Evolutionary conservation across 2,329 filamentous ascomycete species (phyloP), one percentile per base, ranked within the genome.

Genomic region (Coccinonectria pachysandricola): DNA sequence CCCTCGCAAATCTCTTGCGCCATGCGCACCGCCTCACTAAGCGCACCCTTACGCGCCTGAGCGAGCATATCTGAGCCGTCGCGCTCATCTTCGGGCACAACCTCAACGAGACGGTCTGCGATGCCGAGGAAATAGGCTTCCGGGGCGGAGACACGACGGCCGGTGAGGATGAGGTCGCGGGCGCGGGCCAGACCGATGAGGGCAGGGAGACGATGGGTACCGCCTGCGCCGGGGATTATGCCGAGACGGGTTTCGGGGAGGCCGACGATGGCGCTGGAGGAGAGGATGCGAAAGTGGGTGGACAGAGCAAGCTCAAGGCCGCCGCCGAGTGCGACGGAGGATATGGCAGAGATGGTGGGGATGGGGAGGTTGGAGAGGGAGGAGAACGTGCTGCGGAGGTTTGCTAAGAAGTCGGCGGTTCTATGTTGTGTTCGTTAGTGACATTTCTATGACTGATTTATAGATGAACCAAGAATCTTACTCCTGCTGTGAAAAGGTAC

Each of bases 81-180:
- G 20, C 59, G 57, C 40, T 56, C 52, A 27, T 72, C 64, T 40
- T 74, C 66, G 5, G 72, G 70, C 12, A 71, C 58, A 12, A 93
- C 68, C 55, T 95, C 82, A 13, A 95, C 84, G 15, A 96, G 59
- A n/a, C 88, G 68, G 57, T 96, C 86, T 22, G 83, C 87, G 17
- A 98, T 65, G 1, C 91, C 91, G 11, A 95, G 59, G 53, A 92
- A 91, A 57, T 94, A 93, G 0, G 91, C 84, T 60, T 96, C 91
- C 2, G 81, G 63, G 0, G 75, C 88, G 7, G 69, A 68, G 8
- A 98, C 81, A 21, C 85, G 68, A n/a, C 91, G 73, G 3, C 91
- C 91, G 0, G 88, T 96, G 7, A 96, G 64, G 26, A 96, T 79
- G 45, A 96, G 61, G 54, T 98, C 88, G 26, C 87, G 70, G n/a